Percentiles rank a stretch among this genome's conserved stretches.
Conservation (phyloP, 176 grass and related monocot species). For the Hordeum vulgare region MorexV3_pseudomolecules_assembly NC_058519.1:513132321-513132820, state of each 20-base stretch:
- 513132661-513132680: not conserved
- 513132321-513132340: not conserved
- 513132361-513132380: not conserved
- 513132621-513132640: no score
- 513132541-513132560: not conserved
- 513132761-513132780: not conserved
- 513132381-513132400: no score
- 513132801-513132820: not conserved
- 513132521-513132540: conserved; percentile 32
- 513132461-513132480: conserved; percentile 65
- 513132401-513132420: conserved; percentile 55
- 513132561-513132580: not conserved
- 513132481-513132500: conserved; percentile 65
- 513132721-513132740: conserved; percentile 46
- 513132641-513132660: not conserved
- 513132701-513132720: not conserved
- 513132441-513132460: conserved; percentile 76
- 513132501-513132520: conserved; percentile 11
- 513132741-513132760: conserved; percentile 33
- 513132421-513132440: conserved; percentile 68
- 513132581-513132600: not conserved
- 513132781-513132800: not conserved
- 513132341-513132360: not conserved
- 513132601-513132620: no score
- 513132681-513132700: not conserved